These are phyloP conservation scores for Allantophomopsis cytisporea DNA, from an alignment of 2,329 filamentous ascomycete genomes.

Conservation along the genomic window DNA sequence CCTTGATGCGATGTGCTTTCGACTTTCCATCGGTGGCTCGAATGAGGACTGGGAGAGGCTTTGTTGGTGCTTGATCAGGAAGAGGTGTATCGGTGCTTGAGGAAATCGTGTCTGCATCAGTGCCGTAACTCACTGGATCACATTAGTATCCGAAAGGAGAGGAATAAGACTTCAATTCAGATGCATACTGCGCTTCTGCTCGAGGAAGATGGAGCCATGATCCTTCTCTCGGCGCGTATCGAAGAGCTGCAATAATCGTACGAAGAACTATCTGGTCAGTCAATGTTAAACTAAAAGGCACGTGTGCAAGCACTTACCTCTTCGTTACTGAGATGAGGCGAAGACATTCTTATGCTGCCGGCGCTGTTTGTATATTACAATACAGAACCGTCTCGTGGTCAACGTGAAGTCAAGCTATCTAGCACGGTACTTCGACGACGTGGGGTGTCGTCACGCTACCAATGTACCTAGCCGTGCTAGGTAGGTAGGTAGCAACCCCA, in stretches of 20 bases:
- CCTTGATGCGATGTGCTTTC: conserved; percentile 26
- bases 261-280: conserved; percentile 51
- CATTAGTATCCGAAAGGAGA: conserved; percentile 6
- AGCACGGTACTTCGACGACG: too few species aligned
- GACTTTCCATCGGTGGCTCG: conserved; percentile 73
- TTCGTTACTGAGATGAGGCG: conserved; percentile 43
- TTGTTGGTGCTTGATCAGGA: conserved; percentile 42
- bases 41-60: conserved; percentile 61
- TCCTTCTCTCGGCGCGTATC: conserved; percentile 50
- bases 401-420: too few species aligned
- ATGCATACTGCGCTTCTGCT: conserved; percentile 58
- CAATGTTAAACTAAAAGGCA: not conserved
- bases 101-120: conserved; percentile 6
- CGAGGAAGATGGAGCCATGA: conserved; percentile 61
- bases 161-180: not conserved
- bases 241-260: conserved; percentile 54
- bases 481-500: too few species aligned
- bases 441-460: too few species aligned
- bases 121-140: conserved; percentile 12
- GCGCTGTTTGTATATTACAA: not conserved
- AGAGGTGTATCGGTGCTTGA: conserved; percentile 30
- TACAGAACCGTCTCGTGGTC: too few species aligned
- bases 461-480: too few species aligned
- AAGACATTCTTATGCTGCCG: conserved; percentile 22
- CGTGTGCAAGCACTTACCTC: conserved; percentile 28